Evolutionary conservation across 2,329 filamentous ascomycete species (phyloP), one percentile per base, ranked within the genome.

Genomic region (Arthrobotrys entomopaga): DNA sequence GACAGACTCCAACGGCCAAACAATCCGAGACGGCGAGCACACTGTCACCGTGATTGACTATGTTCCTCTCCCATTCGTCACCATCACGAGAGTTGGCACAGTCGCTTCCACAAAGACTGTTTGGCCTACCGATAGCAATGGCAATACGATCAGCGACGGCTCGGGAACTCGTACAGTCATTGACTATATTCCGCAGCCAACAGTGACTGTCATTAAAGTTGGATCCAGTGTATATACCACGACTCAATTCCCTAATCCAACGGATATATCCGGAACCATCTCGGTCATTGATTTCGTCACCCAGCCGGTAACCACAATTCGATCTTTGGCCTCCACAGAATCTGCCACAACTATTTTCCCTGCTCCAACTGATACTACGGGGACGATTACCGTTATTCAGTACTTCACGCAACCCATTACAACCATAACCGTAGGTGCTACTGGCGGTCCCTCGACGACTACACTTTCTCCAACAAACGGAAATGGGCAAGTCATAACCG

Each of bases 301-400:
- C 5, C 20, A 20, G 13, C 56, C 56, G 2, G 56, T 49, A 7
- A 60, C 56, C 13, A 60, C 34, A 2, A 60, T 40, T 48, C 40
- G 56, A 49, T 40, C 56, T 22, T 38, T 38, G n/a, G 56, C 26
- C 8, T 40, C 26, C 26, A 26, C 15, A 8, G 11, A 38, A 10
- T 60, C 15, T 19, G n/a, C 22, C 8, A 61, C 58, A 3, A 61
- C 58, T 15, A 26, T 61, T n/a, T 61, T 34, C 8, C 58, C 58
- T 19, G 38, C 53, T 19, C 24, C 40, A 3, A 50, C 58, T 24
- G 46, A 61, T 42, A 46, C 15, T 38, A 8, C 43, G 6, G 58
- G 58, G 19, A 61, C 58, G 5, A 61, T 48, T 15, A 61, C 58
- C 20, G 58, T 61, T 13, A 61, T 61, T n/a, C 40, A 57, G 42